phyloP scores from a whole-genome alignment of 2,329 filamentous ascomycete genomes.

The Fusarium goolgardi region DNA sequence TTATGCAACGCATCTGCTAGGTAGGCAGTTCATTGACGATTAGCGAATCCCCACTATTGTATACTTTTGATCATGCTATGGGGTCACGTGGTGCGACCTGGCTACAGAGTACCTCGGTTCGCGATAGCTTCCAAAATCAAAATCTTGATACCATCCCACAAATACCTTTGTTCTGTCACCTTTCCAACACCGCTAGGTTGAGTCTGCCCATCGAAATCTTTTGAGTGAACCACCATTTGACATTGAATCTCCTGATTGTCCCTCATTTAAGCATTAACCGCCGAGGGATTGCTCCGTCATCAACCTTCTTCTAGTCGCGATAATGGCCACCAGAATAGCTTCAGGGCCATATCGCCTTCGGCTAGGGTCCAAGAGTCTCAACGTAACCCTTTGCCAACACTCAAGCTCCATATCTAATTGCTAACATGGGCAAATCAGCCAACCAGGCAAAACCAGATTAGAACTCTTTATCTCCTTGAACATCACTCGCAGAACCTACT shows the following conservation, averaged over 20 bases:
- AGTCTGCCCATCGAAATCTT: background rate
- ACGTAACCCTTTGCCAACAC: background rate
- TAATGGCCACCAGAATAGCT: background rate
- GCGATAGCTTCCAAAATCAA: background rate
- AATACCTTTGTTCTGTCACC: too few relatives aligned
- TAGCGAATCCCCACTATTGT: too few relatives aligned
- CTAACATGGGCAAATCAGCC: background rate
- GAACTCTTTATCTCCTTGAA: conserved; percentile 23
- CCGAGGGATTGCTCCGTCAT: background rate
- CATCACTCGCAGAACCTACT: conserved; percentile 25
- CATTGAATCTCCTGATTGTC: background rate
- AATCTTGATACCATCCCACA: background rate
- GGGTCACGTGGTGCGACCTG: background rate
- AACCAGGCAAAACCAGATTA: background rate
- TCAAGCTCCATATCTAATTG: background rate
- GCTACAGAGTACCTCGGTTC: background rate
- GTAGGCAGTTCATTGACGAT: too few relatives aligned
- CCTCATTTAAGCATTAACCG: background rate
- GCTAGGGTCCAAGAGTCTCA: background rate
- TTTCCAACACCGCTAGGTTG: background rate
- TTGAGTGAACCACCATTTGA: rapidly evolving
- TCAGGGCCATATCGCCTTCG: background rate
- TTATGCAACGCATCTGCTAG: too few relatives aligned
- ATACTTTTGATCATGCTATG: too few relatives aligned
- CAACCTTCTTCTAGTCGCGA: background rate